phyloP scores from a whole-genome alignment of 192 early-diverging fungal genomes.

The Entophlyctis luteolus region DNA sequence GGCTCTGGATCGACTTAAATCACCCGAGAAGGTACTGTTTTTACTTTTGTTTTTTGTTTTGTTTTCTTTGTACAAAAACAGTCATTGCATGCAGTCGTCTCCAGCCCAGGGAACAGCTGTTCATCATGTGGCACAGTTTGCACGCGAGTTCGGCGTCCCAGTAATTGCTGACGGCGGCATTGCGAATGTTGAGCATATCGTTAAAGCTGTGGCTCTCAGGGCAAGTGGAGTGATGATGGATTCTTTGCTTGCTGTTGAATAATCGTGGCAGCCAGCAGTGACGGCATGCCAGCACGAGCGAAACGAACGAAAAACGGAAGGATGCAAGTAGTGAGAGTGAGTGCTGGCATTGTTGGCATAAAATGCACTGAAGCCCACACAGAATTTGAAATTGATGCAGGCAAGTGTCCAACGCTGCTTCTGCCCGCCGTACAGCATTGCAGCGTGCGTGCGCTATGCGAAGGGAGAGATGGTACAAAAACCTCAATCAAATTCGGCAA shows the following conservation, averaged over 20 bases:
- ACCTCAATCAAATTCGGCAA: too few relatives aligned
- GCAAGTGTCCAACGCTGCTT: too few relatives aligned
- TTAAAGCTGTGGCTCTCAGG: conserved; percentile 90
- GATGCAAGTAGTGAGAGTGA: too few relatives aligned
- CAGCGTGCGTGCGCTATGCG: too few relatives aligned
- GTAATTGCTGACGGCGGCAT: conserved; percentile 97
- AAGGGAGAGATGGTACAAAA: too few relatives aligned
- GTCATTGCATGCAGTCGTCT: conserved; percentile 95
- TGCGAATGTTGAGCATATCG: conserved; percentile 92
- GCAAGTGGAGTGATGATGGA: conserved; percentile 99
- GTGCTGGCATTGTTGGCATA: too few relatives aligned
- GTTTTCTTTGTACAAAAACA: neutral
- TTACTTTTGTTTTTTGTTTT: neutral
- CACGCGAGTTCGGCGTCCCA: conserved; percentile 88
- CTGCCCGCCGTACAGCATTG: too few relatives aligned
- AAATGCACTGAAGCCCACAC: too few relatives aligned
- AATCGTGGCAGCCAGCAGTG: too few relatives aligned
- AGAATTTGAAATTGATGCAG: too few relatives aligned
- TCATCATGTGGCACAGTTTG: conserved; percentile 91
- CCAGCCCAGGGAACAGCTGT: conserved; percentile 97
- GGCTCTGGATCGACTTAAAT: conserved; percentile 97
- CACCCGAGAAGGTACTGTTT: conserved; percentile 78
- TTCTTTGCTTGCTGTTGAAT: conserved; percentile 87
- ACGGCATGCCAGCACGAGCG: too few relatives aligned
- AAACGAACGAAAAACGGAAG: too few relatives aligned